phyloP scores from a whole-genome alignment of 2,329 filamentous ascomycete genomes.

The Colletotrichum sp. region DNA sequence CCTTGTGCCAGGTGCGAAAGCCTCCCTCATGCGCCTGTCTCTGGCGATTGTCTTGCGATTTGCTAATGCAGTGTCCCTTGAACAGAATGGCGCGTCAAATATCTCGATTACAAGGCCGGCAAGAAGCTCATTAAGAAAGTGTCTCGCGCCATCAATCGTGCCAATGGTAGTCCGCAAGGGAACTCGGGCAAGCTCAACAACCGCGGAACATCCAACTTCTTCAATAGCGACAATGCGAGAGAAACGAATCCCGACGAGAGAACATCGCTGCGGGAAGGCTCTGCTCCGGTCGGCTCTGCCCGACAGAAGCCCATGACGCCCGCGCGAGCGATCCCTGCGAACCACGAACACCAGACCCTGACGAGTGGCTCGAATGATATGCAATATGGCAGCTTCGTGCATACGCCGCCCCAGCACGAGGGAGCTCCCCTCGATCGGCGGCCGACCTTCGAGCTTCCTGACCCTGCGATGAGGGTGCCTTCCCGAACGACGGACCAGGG shows the following conservation, averaged over 20 bases:
- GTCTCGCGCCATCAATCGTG: slow-evolving; percentile 70
- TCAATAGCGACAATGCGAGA: background rate
- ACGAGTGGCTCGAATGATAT: slow-evolving; percentile 41
- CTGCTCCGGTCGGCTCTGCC: slow-evolving; percentile 28
- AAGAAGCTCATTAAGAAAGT: slow-evolving; percentile 95
- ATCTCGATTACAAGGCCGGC: slow-evolving; percentile 92
- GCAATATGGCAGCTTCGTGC: slow-evolving; percentile 60
- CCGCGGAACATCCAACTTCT: background rate
- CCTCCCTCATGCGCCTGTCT: background rate
- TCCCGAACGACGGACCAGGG: slow-evolving; percentile 30
- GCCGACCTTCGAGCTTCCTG: slow-evolving; percentile 55
- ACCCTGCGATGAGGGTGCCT: slow-evolving; percentile 53
- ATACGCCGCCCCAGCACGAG: slow-evolving; percentile 40
- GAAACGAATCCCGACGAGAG: slow-evolving; percentile 23
- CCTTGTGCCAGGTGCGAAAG: slow-evolving; percentile 73
- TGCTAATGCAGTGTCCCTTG: background rate
- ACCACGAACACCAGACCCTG: slow-evolving; percentile 45
- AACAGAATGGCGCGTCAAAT: slow-evolving; percentile 88
- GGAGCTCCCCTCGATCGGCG: slow-evolving; percentile 26
- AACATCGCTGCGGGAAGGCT: slow-evolving; percentile 27
- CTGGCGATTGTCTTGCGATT: background rate
- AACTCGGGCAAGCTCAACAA: background rate
- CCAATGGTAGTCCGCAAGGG: slow-evolving; percentile 29
- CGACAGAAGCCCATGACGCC: slow-evolving; percentile 21
- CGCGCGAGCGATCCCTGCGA: slow-evolving; percentile 25